Percentiles rank a stretch among this genome's conserved stretches.
Conservation (phyloP, 805 yeast genomes). For the Saccharomyces kudriavzevii region DNA sequence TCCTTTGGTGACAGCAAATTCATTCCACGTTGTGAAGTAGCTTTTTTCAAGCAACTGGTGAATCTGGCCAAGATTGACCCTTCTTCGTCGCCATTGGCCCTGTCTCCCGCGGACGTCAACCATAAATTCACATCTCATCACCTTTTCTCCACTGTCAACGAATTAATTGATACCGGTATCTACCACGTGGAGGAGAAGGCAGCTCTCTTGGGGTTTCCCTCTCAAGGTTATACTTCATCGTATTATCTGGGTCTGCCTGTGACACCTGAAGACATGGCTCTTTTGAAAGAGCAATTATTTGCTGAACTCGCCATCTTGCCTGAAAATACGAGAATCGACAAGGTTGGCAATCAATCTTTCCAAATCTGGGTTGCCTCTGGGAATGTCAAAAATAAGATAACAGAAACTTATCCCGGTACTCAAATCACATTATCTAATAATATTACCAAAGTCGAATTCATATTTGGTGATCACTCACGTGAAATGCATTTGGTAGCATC, state of each 20-base stretch:
- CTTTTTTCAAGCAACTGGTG: constrained; percentile 36
- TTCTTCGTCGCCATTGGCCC: constrained; percentile 28
- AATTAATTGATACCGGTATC: constrained; percentile 39
- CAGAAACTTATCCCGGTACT: constrained; percentile 41
- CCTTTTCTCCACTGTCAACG: constrained; percentile 19
- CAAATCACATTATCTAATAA: constrained; percentile 31
- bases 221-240: constrained; percentile 63
- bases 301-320: constrained; percentile 42
- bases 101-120: not conserved
- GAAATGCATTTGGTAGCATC: constrained; percentile 57
- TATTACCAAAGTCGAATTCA: constrained; percentile 40
- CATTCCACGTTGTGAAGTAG: constrained; percentile 51
- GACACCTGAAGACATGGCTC: constrained; percentile 53
- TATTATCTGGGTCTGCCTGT: constrained; percentile 52
- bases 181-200: constrained; percentile 42
- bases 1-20: constrained; percentile 87
- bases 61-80: constrained; percentile 30
- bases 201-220: constrained; percentile 68
- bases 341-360: constrained; percentile 41
- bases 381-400: constrained; percentile 38
- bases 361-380: constrained; percentile 65
- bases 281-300: constrained; percentile 42
- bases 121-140: constrained; percentile 12
- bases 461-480: constrained; percentile 69
- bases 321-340: constrained; percentile 64